Evolutionary conservation across 257 asterid species (phyloP).

Genomic region (Nicotiana benthamiana): DNA sequence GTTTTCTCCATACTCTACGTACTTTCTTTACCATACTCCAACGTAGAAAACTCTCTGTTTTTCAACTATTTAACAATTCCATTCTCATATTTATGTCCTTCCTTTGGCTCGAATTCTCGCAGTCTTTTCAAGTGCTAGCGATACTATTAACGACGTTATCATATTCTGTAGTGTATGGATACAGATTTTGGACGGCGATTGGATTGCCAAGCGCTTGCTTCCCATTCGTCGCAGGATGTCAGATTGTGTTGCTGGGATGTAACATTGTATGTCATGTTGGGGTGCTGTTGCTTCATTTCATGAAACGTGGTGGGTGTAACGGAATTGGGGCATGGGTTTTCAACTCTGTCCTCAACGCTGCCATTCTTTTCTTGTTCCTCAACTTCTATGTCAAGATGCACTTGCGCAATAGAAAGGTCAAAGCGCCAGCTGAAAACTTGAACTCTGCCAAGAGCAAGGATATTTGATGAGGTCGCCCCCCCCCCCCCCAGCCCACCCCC

Average conservation of each 20-base stretch:
- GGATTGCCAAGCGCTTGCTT: slow-evolving; percentile 70
- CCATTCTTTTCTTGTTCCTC: slow-evolving; percentile 51
- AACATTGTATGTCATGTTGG: slow-evolving; percentile 68
- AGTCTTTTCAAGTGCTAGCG: slow-evolving; percentile 71
- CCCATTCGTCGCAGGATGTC: slow-evolving; percentile 71
- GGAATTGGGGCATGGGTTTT: slow-evolving; percentile 88
- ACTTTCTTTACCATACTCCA: slow-evolving; percentile 8
- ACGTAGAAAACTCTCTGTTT: slow-evolving; percentile 10
- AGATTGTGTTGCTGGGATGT: slow-evolving; percentile 47
- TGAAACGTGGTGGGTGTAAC: slow-evolving; percentile 70
- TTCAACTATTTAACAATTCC: slow-evolving; percentile 16
- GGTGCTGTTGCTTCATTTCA: slow-evolving; percentile 50
- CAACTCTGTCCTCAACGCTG: slow-evolving; percentile 70
- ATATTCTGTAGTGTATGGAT: slow-evolving; percentile 72
- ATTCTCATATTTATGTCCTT: slow-evolving; percentile 46
- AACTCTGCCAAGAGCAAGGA: neutral
- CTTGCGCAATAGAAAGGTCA: slow-evolving; percentile 11
- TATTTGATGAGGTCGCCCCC: neutral
- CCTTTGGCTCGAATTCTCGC: slow-evolving; percentile 87
- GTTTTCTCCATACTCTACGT: slow-evolving; percentile 15
- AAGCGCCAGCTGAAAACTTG: neutral
- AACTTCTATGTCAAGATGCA: slow-evolving; percentile 56
- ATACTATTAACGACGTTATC: slow-evolving; percentile 47
- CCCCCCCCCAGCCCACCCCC: too few relatives aligned
- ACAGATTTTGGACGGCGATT: slow-evolving; percentile 86